Base-by-base conservation (phyloP, 768 basidiomycete genomes). In the Boletellus ananas region DNA sequence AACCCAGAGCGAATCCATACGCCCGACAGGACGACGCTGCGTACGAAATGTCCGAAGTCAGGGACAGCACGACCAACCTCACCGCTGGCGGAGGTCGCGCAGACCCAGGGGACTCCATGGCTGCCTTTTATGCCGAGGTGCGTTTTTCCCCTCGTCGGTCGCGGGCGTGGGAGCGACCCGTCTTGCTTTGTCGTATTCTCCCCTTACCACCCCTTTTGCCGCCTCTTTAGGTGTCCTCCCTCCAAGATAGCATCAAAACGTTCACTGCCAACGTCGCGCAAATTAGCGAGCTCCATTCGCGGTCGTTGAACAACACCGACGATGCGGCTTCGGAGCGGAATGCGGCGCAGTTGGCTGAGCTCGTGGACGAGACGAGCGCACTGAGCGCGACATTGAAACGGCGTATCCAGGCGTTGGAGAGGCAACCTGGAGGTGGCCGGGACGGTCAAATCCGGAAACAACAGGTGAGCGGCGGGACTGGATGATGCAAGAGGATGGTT, bases 381-480 rank as follows among this genome's bases (percentile, higher is more conserved):
- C 68, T 91, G 27, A 87, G 87, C 56, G 70, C 75, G 14, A 76
- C 76, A 4, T 72, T 93, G 50, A 92, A 92, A 70, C 74, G 75
- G 17, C 78, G 86, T 42, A 79, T 93, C 60, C 83, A 90, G 65
- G 77, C 79, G 1, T 62, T 93, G 55, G 84, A 89, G 64, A 74
- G 78, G 34, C 80, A 83, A 61, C 79, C 82, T 21, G 80, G 79
- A n/a, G 75, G 81, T 25, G 66, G 61, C 25, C 83, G 83, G 48
- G 84, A 87, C 54, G 84, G 79, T 18, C 80, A 86, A 59, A 81
- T 88, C 55, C 83, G 87, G 55, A 86, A 81, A 64, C 84, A 89
- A 60, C 89, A 91, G 76, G 89, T 84, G 49, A 34, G 73, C 18
- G 16, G 7, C 20, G 31, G 4, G 4, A 14, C 39, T 2, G 21